Base-by-base conservation (phyloP, 768 basidiomycete genomes). In the Leccinum variicolor region DNA sequence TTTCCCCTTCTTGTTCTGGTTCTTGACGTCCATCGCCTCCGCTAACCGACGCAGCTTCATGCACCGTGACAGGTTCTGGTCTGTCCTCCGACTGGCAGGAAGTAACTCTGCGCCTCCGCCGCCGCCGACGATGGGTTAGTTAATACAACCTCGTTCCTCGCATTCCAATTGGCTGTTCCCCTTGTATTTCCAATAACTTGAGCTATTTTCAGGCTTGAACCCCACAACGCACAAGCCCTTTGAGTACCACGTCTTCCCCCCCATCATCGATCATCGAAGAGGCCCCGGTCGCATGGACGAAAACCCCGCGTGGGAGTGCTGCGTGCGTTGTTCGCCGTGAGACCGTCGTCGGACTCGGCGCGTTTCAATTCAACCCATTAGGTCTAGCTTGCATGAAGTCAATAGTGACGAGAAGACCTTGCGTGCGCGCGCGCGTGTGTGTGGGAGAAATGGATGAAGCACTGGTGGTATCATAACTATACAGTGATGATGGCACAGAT, bases 331-430 rank as follows among this genome's bases (percentile, higher is more conserved):
- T 9, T n/a, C 39, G n/a, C 10, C 39, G 39, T 19, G 41, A 21
- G 41, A 21, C 41, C 41, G 41, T 43, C 41, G 39, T 43, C 41
- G 39, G 39, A n/a, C n/a, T 41, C 39, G 21, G 57, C 36, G 26
- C 26, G 53, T 62, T 64, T 63, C 56, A 47, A 52, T 28, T 59
- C 50, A 45, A 50, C 56, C 52, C 60, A 59, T 52, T 33, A 33
- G 64, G 56, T 26, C 17, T 31, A 2, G n/a, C 19, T 43, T 19
- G 41, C 41, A 21, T n/a, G 41, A 43, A 43, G 41, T 43, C 19
- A 21, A 43, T 43, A 19, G 41, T 43, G 19, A 43, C 41, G 19
- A 43, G 17, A 43, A 43, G 41, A 10, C 19, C 10, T n/a, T n/a
- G 31, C 31, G 31, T 19, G 41, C n/a, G 39, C 9, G 4, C 39